These are phyloP conservation scores for Strombidium stylifer DNA, from an alignment of 73 alveolate genomes.

Conservation along the genomic window DNA sequence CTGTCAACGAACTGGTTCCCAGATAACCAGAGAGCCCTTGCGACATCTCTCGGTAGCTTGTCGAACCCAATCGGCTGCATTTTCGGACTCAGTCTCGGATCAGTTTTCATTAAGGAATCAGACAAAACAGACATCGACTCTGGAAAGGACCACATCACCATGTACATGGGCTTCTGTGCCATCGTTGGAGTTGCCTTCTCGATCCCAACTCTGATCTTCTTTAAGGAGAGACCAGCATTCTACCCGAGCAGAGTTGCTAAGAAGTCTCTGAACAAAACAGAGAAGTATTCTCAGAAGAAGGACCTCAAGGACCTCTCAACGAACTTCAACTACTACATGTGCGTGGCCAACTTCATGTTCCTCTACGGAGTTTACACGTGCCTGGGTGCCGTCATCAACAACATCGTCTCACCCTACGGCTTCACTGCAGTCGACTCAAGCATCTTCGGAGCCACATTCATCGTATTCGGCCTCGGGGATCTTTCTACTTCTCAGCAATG, in stretches of 20 bases:
- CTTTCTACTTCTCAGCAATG: conserved; percentile 45
- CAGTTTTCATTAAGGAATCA: conserved; percentile 47
- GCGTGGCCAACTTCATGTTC: conserved; percentile 49
- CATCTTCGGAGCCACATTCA: conserved; percentile 63
- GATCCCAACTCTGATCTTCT: conserved; percentile 40
- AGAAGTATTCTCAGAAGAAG: not conserved
- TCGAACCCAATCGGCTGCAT: conserved; percentile 72
- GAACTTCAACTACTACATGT: conserved; percentile 35
- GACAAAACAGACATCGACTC: not conserved
- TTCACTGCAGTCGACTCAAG: conserved; percentile 48
- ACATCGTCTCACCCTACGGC: conserved; percentile 54
- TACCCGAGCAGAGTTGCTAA: conserved; percentile 64
- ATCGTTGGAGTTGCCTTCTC: conserved; percentile 48
- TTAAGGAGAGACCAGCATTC: conserved; percentile 73
- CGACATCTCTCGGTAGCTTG: conserved; percentile 75
- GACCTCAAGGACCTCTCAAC: conserved; percentile 24
- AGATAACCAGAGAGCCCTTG: conserved; percentile 75
- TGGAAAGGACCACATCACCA: conserved; percentile 42
- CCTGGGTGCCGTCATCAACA: conserved; percentile 68
- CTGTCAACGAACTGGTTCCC: conserved; percentile 88
- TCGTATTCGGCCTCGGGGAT: conserved; percentile 71
- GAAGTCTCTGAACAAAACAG: not conserved
- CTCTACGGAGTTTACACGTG: conserved; percentile 54
- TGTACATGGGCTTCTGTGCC: conserved; percentile 62
- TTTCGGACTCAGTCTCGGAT: conserved; percentile 71